Conservation (phyloP, 2,329 filamentous ascomycete genomes). For the Catunica adiposa region DNA sequence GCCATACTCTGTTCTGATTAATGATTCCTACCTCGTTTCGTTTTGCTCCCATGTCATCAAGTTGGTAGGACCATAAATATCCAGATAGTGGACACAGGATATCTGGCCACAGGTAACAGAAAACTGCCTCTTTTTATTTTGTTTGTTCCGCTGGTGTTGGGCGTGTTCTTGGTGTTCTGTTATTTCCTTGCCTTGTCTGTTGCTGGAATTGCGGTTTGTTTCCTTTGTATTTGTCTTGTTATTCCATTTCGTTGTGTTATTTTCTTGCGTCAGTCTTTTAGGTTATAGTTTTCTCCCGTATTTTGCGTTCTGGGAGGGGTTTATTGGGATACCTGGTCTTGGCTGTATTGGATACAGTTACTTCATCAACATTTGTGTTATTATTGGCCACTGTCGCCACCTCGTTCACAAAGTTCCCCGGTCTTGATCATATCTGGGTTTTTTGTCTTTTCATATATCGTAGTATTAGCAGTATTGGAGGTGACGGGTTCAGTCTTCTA, state of each 20-base stretch:
- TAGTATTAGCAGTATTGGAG: background rate
- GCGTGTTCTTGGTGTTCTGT: background rate
- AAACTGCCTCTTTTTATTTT: conserved; percentile 9
- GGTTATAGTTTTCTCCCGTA: background rate
- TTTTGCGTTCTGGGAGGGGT: background rate
- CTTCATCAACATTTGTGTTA: conserved; percentile 4
- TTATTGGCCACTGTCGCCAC: background rate
- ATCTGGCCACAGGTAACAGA: conserved; percentile 12
- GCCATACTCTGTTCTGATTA: background rate
- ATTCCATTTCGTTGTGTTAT: conserved; percentile 1
- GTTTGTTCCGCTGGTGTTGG: conserved; percentile 1
- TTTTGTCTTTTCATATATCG: background rate
- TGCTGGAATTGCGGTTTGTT: background rate
- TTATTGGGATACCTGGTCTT: conserved; percentile 1
- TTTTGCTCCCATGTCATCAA: background rate
- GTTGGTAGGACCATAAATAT: background rate
- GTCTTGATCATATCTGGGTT: background rate
- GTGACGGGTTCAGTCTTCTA: background rate
- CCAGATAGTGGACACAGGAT: conserved; percentile 14
- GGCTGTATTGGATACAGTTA: background rate
- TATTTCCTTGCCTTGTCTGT: background rate
- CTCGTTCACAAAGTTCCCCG: background rate
- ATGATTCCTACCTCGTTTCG: background rate
- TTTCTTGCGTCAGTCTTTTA: background rate
- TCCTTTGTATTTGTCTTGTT: conserved; percentile 5